Base-by-base conservation (phyloP, 805 yeast genomes). In the Ogataea degrootiae region DNA sequence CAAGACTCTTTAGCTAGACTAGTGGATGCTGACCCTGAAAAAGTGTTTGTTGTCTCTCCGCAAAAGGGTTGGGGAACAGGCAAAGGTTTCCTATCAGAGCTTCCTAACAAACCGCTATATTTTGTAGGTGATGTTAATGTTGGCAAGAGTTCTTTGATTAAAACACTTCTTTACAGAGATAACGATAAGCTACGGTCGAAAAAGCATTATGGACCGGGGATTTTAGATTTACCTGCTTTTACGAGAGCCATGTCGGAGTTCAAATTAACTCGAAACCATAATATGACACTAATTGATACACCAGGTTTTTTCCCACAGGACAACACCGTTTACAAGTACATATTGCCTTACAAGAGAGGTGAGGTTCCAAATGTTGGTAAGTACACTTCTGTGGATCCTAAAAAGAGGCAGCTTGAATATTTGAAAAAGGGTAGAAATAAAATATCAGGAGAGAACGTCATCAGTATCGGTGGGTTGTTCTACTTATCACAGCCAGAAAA, bases 71-170 rank as follows among this genome's bases (percentile, higher is more conserved):
- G 90, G 90, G 73, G 76, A 33, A 56, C 77, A 2, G 57, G 31
- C 6, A 26, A 67, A 1, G 55, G 59, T 1, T 57, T 85, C 2
- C 52, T 71, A 8, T 55, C 63, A 1, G 56, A 56, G 6, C 57
- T 84, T 7, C 70, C 71, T 5, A 57, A 60, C 35, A 58, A 54
- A 9, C 65, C 67, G 33, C 61, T 76, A 7, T 82, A 77, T 56
- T 62, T 86, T 31, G 66, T 85, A 19, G 95, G 95, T 1, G 74
- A 73, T 49, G 80, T 84, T 11, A 86, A 86, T 57, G 73, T 78
- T 14, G 95, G 95, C 0, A 86, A 86, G 60, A 80, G 88, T 2
- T 72, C 84, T 2, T 54, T 86, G 35, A 70, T 84, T 1, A 77
- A 74, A 53, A 57, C 79, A 17, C 52, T 84, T n/a, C 43, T 60